phyloP scores from a whole-genome alignment of 768 basidiomycete genomes.

The Xerocomus brunneocitrinus region DNA sequence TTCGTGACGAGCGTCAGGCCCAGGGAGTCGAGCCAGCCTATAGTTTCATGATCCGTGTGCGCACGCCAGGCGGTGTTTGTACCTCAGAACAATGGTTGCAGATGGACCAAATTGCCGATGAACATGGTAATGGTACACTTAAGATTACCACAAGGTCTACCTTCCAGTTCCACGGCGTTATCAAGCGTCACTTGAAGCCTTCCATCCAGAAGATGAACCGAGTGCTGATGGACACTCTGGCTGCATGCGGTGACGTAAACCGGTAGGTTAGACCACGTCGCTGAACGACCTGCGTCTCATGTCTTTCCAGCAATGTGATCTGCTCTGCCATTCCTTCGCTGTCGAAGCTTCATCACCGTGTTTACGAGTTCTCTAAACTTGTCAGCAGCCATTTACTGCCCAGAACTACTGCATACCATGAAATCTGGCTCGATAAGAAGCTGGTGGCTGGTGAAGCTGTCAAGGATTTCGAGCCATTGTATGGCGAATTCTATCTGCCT shows the following conservation, averaged over 20 bases:
- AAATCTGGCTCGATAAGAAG: slow-evolving; percentile 99
- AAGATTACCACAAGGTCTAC: slow-evolving; percentile 98
- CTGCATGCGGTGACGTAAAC: slow-evolving; percentile 98
- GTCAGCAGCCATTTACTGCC: slow-evolving; percentile 87
- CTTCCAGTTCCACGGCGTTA: slow-evolving; percentile 99
- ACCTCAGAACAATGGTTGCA: slow-evolving; percentile 87
- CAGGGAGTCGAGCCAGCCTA: slow-evolving; percentile 95
- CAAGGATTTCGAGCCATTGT: slow-evolving; percentile 94
- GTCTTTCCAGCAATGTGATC: slow-evolving; percentile 67
- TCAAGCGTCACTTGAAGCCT: slow-evolving; percentile 93
- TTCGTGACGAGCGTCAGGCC: slow-evolving; percentile 90
- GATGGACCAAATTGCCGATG: slow-evolving; percentile 95
- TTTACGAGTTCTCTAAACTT: slow-evolving; percentile 77
- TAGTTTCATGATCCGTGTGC: slow-evolving; percentile 97
- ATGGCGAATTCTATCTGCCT: slow-evolving; percentile 95
- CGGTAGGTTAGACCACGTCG: slow-evolving; percentile 42
- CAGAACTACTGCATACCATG: slow-evolving; percentile 90
- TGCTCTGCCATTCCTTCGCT: slow-evolving; percentile 87
- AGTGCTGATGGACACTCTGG: slow-evolving; percentile 87
- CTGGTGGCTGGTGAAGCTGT: slow-evolving; percentile 89
- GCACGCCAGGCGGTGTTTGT: slow-evolving; percentile 96
- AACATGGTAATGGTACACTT: slow-evolving; percentile 89
- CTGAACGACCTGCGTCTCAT: slow-evolving; percentile 4
- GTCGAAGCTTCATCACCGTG: slow-evolving; percentile 80
- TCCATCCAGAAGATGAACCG: slow-evolving; percentile 96